A percentile compares a stretch with the other conserved stretches of the same genome.
Conservation (phyloP, 2,329 filamentous ascomycete species). For the Alternaria atra region DNA sequence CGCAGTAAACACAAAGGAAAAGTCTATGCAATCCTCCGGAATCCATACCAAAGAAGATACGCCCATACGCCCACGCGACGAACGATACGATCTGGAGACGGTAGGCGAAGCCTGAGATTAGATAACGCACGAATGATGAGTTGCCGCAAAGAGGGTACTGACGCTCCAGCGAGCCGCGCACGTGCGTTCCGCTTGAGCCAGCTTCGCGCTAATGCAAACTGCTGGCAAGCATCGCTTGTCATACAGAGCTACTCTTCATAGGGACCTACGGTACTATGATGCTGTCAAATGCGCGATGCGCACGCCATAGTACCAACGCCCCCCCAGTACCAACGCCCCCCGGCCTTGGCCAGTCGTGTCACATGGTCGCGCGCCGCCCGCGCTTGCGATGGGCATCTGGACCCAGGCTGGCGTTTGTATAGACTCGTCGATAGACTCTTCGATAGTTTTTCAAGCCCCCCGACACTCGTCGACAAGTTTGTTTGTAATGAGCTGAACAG, state of each 20-base stretch:
- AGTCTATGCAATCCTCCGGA: constrained; percentile 2
- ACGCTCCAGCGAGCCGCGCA: constrained; percentile 7
- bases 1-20: constrained; percentile 5
- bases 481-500: neutral
- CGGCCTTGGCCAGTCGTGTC: constrained; percentile 6
- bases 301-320: constrained; percentile 7
- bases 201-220: constrained; percentile 21
- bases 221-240: constrained; percentile 12
- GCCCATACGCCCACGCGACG: constrained; percentile 1
- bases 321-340: neutral
- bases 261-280: constrained; percentile 5
- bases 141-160: constrained; percentile 8
- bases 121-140: constrained; percentile 21
- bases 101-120: constrained; percentile 5
- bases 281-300: constrained; percentile 6
- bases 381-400: constrained; percentile 7
- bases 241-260: neutral
- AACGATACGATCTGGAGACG: constrained; percentile 4
- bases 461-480: neutral
- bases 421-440: constrained; percentile 4
- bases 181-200: constrained; percentile 12
- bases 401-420: neutral
- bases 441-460: constrained; percentile 4
- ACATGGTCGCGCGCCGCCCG: neutral
- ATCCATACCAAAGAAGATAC: constrained; percentile 2